Percentiles rank a stretch among this genome's conserved stretches.
phyloP scores from a whole-genome alignment of 345 rosid species.

The Angophora floribunda region DNA sequence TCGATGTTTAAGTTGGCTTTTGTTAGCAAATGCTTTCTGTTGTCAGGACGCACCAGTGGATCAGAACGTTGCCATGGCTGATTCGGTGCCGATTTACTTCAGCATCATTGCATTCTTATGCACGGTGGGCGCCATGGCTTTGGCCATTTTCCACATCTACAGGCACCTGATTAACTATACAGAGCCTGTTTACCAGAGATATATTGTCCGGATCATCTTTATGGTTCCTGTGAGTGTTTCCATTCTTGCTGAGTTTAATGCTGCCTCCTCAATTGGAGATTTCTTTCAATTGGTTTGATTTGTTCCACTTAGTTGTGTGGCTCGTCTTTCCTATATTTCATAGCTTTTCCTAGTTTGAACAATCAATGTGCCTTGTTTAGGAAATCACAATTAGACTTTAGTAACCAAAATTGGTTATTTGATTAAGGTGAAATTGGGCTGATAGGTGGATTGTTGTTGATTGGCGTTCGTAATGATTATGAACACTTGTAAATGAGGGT shows the following conservation, averaged over 20 bases:
- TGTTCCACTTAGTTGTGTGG: neutral
- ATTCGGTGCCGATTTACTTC: constrained; percentile 37
- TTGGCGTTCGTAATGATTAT: neutral
- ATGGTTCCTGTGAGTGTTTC: constrained; percentile 83
- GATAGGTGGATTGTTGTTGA: neutral
- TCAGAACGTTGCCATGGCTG: constrained; percentile 35
- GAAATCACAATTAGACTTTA: neutral
- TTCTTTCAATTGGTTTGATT: neutral
- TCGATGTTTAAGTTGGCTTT: neutral
- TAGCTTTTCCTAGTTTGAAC: neutral
- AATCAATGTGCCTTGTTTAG: neutral
- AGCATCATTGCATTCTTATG: constrained; percentile 57
- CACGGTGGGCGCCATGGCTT: constrained; percentile 52
- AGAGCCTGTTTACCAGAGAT: constrained; percentile 94
- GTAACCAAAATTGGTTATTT: neutral
- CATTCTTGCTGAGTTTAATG: neutral
- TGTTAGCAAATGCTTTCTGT: neutral
- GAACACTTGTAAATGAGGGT: neutral
- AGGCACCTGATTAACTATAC: constrained; percentile 85
- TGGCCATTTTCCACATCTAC: constrained; percentile 76
- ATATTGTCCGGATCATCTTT: constrained; percentile 83
- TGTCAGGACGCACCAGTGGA: neutral
- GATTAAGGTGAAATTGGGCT: neutral
- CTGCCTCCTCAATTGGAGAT: neutral
- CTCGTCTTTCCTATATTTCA: neutral